These are phyloP conservation scores for Boletus speciosus DNA, from an alignment of 768 basidiomycete genomes.

Conservation along the genomic window DNA sequence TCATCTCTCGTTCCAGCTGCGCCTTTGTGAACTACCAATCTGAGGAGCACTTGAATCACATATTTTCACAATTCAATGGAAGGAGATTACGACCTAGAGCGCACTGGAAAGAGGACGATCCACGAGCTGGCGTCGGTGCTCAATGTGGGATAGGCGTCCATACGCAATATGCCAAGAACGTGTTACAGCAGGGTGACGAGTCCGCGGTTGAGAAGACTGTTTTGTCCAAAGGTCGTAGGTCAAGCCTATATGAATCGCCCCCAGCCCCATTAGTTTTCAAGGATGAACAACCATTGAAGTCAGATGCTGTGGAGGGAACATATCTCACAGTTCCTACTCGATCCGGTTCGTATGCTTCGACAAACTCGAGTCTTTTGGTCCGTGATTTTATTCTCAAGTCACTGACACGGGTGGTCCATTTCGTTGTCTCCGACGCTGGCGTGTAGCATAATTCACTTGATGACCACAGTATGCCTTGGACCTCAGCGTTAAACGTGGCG, in stretches of 20 bases:
- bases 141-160: slow-evolving; percentile 89
- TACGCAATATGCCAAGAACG: slow-evolving; percentile 71
- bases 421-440: neutral
- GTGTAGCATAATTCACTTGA: neutral
- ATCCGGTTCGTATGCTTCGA: slow-evolving; percentile 71
- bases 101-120: slow-evolving; percentile 76
- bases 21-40: slow-evolving; percentile 88
- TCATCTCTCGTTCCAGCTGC: slow-evolving; percentile 93
- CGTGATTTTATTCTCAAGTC: slow-evolving; percentile 88
- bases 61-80: slow-evolving; percentile 74
- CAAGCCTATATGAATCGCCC: slow-evolving; percentile 7
- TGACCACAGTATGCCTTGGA: slow-evolving; percentile 67
- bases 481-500: slow-evolving; percentile 67
- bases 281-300: slow-evolving; percentile 35
- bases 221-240: neutral
- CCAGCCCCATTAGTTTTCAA: slow-evolving; percentile 32
- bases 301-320: neutral
- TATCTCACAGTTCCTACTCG: slow-evolving; percentile 22
- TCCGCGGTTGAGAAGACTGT: slow-evolving; percentile 5
- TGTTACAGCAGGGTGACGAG: slow-evolving; percentile 38
- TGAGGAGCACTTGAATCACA: slow-evolving; percentile 56
- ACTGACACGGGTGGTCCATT: slow-evolving; percentile 59
- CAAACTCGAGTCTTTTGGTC: slow-evolving; percentile 75
- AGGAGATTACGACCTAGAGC: slow-evolving; percentile 68
- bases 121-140: slow-evolving; percentile 86